Evolutionary conservation across 176 grass and related monocot species (phyloP).

Genomic region (Cenchrus americanus): DNA sequence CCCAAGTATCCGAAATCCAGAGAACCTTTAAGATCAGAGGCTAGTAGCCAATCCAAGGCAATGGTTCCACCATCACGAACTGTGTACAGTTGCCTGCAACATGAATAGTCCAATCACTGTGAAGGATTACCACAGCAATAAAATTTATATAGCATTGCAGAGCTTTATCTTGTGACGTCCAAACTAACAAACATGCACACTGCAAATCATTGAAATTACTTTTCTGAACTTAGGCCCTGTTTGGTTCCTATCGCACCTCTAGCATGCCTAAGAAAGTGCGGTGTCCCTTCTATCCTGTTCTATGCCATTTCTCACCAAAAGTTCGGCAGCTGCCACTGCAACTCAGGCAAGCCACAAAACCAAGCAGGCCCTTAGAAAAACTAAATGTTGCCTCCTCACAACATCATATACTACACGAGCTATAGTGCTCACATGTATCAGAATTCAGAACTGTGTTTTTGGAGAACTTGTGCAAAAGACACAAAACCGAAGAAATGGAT

Average conservation of each 20-base stretch:
- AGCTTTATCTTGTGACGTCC: conserved; percentile 1
- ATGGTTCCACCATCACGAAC: conserved; percentile 83
- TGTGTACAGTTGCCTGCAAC: conserved; percentile 79
- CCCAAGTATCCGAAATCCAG: conserved; percentile 22
- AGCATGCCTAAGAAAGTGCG: too few relatives aligned
- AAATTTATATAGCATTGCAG: neutral
- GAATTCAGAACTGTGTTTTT: neutral
- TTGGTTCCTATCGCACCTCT: too few relatives aligned
- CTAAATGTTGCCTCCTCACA: neutral
- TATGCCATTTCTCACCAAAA: too few relatives aligned
- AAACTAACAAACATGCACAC: neutral
- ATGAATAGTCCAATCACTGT: conserved; percentile 17
- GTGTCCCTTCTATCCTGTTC: too few relatives aligned
- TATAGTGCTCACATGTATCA: neutral
- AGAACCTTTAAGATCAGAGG: conserved; percentile 66
- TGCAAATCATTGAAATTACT: conserved; percentile 6
- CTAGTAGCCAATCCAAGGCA: conserved; percentile 93
- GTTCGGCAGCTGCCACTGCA: too few relatives aligned
- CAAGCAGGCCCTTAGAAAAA: neutral
- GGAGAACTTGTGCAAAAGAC: neutral
- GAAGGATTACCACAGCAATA: neutral
- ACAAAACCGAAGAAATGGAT: neutral
- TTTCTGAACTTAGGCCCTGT: neutral
- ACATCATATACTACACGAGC: neutral
- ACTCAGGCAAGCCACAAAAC: too few relatives aligned